These are phyloP conservation scores for Pseudogymnoascus sp. DNA, from an alignment of 2,329 filamentous ascomycete species.

Conservation along the genomic window DNA sequence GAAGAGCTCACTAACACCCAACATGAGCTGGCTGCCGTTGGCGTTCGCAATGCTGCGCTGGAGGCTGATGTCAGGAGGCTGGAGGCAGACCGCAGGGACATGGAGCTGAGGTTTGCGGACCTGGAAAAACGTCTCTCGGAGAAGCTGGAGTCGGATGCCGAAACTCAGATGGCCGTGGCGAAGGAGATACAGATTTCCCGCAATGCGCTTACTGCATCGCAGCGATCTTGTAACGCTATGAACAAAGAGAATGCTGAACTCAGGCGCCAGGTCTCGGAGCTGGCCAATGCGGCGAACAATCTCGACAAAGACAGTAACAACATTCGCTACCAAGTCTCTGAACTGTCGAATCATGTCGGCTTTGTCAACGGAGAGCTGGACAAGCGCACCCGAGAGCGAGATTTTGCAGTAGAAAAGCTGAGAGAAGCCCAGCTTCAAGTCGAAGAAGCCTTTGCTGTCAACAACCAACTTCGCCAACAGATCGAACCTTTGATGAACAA, in stretches of 20 bases:
- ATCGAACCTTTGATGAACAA: neutral
- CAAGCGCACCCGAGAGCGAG: constrained; percentile 1
- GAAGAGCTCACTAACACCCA: neutral
- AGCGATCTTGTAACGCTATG: neutral
- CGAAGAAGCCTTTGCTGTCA: neutral
- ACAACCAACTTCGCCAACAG: neutral
- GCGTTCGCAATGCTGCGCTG: neutral
- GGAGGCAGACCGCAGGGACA: neutral
- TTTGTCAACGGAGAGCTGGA: constrained; percentile 4
- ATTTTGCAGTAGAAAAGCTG: constrained; percentile 1
- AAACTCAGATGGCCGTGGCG: neutral
- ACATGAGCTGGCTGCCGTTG: neutral
- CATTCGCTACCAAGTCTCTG: neutral
- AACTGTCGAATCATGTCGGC: neutral
- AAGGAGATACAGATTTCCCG: neutral
- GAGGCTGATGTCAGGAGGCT: neutral
- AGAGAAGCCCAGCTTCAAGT: neutral
- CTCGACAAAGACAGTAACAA: neutral
- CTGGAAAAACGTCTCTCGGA: neutral
- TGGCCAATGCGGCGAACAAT: neutral
- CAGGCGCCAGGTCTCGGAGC: neutral
- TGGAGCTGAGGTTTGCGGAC: neutral
- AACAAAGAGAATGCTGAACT: neutral
- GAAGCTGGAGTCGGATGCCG: neutral
- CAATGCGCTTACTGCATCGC: neutral